Evolutionary conservation across 108 stramenopile genomes (phyloP).

Genomic region (Skeletonema tropicum): DNA sequence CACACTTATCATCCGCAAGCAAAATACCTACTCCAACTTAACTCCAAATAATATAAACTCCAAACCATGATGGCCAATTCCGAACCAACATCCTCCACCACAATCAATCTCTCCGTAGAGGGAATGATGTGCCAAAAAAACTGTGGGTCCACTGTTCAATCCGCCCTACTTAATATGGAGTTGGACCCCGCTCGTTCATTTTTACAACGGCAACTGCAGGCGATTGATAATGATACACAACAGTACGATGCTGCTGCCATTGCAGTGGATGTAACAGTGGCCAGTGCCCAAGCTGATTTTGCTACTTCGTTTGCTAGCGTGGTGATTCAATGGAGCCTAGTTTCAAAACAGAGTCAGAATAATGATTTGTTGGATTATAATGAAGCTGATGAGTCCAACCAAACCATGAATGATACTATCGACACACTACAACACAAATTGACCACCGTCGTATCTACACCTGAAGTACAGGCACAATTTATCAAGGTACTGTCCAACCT

Average conservation of each 20-base stretch:
- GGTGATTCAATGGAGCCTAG: conserved; percentile 11
- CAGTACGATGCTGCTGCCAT: not conserved
- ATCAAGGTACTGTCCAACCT: conserved; percentile 11
- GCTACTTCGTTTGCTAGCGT: conserved; percentile 30
- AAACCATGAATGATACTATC: not conserved
- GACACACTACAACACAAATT: conserved; percentile 15
- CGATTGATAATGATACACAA: not conserved
- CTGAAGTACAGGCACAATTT: not conserved
- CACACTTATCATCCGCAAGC: too few relatives aligned
- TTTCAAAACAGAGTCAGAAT: not conserved
- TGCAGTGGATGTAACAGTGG: conserved; percentile 9
- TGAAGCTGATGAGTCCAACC: not conserved
- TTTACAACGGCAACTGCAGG: not conserved
- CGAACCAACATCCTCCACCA: not conserved
- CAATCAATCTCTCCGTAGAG: conserved; percentile 60
- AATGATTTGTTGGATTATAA: conserved; percentile 13
- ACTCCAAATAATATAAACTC: too few relatives aligned
- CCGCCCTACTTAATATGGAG: conserved; percentile 39
- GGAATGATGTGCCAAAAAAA: conserved; percentile 97
- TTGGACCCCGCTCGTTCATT: conserved; percentile 1
- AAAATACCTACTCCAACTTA: too few relatives aligned
- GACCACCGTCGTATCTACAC: not conserved
- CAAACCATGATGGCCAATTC: too few relatives aligned
- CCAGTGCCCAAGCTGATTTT: conserved; percentile 35
- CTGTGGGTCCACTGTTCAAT: conserved; percentile 73